Evolutionary conservation across 1,284 basidiomycete species (phyloP).

Genomic region (Austroboletus novae-zelandiae): DNA sequence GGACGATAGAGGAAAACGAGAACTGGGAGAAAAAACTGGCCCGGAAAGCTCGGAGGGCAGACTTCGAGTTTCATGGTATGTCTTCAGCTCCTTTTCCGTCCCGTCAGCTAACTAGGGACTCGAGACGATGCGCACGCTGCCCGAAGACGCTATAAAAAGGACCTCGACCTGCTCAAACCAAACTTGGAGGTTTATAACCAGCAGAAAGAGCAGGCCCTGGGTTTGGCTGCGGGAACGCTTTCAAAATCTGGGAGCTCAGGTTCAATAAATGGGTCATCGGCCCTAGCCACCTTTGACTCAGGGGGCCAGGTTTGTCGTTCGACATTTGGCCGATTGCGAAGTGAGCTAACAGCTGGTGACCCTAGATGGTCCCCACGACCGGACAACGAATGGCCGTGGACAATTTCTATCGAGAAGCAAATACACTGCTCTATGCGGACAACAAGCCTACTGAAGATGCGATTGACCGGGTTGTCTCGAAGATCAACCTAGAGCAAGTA

Average conservation of each 20-base stretch:
- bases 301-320: constrained; percentile 38
- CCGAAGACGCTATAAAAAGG: constrained; percentile 87
- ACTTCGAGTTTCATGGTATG: constrained; percentile 79
- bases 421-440: constrained; percentile 89
- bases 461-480: constrained; percentile 87
- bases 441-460: constrained; percentile 93
- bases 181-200: constrained; percentile 81
- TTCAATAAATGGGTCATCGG: constrained; percentile 27
- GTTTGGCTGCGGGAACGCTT: constrained; percentile 63
- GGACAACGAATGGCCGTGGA: constrained; percentile 70
- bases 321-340: not conserved
- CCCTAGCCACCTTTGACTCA: constrained; percentile 53
- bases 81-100: constrained; percentile 11
- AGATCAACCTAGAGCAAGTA: constrained; percentile 92
- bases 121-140: constrained; percentile 89
- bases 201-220: constrained; percentile 83
- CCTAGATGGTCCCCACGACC: constrained; percentile 50
- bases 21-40: constrained; percentile 31
- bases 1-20: constrained; percentile 29
- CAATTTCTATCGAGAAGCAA: constrained; percentile 85
- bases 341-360: constrained; percentile 4
- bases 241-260: constrained; percentile 38
- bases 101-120: constrained; percentile 6
- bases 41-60: constrained; percentile 52
- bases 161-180: constrained; percentile 83